Evolutionary conservation across 371 early-diverging fungal species (phyloP), one percentile per base, ranked within the genome.

Genomic region (Syncephalastrum sp.): DNA sequence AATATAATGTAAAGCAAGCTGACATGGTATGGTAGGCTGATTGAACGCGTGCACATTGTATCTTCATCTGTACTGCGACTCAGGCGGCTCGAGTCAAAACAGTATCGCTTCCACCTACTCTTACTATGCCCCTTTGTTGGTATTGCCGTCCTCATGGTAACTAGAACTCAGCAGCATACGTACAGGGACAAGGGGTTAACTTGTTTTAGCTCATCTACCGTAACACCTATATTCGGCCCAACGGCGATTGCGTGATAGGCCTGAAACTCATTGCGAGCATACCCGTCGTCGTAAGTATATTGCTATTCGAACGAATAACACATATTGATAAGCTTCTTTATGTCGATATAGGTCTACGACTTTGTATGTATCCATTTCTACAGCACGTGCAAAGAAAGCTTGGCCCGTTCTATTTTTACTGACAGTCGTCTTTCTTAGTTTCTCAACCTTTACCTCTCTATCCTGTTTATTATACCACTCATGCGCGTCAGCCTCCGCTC

Each of bases 211-310:
- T 76, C 38, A 54, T 63, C 15, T 75, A 51, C 53, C 65, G 80
- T 23, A 74, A 74, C 24, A 74, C 69, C 5, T 74, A 73, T 48
- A 45, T 83, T 33, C 69, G 72, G 42, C 60, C 65, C 1, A 64
- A 75, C 51, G 82, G 78, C 8, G 54, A 55, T 17, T 83, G 84
- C 56, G 70, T 64, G 24, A 82, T 82, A 58, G 82, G 82, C 38
- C 56, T 82, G 19, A 69, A 75, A 56, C 75, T 67, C 0, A 49
- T 76, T 52, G 81, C 84, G 15, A 78, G 81, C 60, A 63, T 83
- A 50, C 72, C 72, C 10, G 64, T 83, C 17, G 45, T 79, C 67
- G 76, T 77, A 63, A 61, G 46, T 53, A 14, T 27, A 5, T 24
- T 13, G 29, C 46, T 8, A 44, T 29, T 17, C 17, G 13, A 42